A percentile compares a stretch with the other conserved stretches of the same genome.
These are phyloP conservation scores for Quercus tomentella DNA, from an alignment of 331 rosid genomes.

Conservation along the genomic window DNA sequence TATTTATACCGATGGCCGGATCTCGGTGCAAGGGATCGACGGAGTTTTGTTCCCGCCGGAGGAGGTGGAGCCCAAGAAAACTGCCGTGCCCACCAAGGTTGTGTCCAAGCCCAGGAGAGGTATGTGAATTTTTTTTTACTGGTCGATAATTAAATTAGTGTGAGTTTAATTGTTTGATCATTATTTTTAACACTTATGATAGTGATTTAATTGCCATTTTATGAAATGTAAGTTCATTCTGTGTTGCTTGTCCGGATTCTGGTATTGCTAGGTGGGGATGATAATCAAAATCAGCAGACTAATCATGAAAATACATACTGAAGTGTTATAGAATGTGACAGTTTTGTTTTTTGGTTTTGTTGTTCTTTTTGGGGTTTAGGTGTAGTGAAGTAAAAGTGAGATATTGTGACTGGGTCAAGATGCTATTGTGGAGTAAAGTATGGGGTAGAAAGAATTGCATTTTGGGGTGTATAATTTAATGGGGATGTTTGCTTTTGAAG, in stretches of 20 bases:
- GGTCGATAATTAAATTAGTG: not conserved
- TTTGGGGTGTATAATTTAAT: not conserved
- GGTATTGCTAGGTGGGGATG: too few species aligned
- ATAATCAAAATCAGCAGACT: too few species aligned
- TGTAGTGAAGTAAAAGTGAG: conserved; percentile 10
- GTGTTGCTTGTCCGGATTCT: too few species aligned
- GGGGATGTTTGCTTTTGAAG: conserved; percentile 37
- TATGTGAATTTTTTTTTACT: conserved; percentile 12
- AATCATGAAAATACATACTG: too few species aligned
- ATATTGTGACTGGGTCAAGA: conserved; percentile 21
- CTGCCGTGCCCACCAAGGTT: conserved; percentile 42
- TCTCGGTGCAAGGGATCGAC: conserved; percentile 81
- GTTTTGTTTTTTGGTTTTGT: too few species aligned
- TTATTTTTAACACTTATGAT: too few species aligned
- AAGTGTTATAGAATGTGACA: too few species aligned
- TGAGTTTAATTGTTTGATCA: too few species aligned
- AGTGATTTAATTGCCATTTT: too few species aligned
- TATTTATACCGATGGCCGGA: conserved; percentile 70
- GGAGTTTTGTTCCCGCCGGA: conserved; percentile 66
- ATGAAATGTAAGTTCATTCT: too few species aligned
- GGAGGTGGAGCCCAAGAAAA: conserved; percentile 28
- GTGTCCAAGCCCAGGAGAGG: conserved; percentile 63
- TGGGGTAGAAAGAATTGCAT: conserved; percentile 3
- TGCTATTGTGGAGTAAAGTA: conserved; percentile 6
- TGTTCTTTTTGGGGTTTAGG: not conserved